These are phyloP conservation scores for Prunus kanzakura DNA, from an alignment of 306 rosid species.

Conservation along the genomic window DNA sequence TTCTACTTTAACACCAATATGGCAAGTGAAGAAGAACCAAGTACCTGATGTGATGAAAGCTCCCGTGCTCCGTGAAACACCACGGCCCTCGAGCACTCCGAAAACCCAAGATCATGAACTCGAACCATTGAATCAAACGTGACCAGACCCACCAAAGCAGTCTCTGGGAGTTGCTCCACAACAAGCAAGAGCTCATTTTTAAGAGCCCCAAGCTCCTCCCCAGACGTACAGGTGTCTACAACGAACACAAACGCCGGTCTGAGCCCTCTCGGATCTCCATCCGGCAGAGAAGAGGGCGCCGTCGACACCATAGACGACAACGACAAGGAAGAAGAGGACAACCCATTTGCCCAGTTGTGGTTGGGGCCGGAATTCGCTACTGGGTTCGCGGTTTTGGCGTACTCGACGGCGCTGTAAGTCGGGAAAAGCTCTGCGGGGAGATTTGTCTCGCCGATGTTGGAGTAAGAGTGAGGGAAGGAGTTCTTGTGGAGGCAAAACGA, in stretches of 20 bases:
- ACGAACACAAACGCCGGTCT: slow-evolving; percentile 64
- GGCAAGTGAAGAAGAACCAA: background rate
- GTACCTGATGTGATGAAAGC: slow-evolving; percentile 63
- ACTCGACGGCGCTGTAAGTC: slow-evolving; percentile 4
- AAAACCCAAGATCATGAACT: slow-evolving; percentile 58
- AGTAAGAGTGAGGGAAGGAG: slow-evolving; percentile 62
- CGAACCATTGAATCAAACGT: slow-evolving; percentile 82
- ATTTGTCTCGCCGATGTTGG: slow-evolving; percentile 66
- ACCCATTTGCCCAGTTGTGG: background rate
- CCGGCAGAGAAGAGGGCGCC: background rate
- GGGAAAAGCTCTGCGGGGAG: slow-evolving; percentile 6
- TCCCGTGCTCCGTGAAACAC: slow-evolving; percentile 61
- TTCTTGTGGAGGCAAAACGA: slow-evolving; percentile 67
- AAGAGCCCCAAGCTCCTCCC: slow-evolving; percentile 60
- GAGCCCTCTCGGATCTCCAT: slow-evolving; percentile 33
- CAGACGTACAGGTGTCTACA: slow-evolving; percentile 47
- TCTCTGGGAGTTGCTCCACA: slow-evolving; percentile 63
- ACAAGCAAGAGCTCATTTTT: slow-evolving; percentile 59
- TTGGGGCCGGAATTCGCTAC: background rate
- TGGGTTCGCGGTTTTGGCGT: background rate
- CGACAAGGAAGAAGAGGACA: slow-evolving; percentile 1
- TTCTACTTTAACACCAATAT: background rate
- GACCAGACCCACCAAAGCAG: slow-evolving; percentile 53
- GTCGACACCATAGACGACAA: background rate
- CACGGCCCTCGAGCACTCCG: slow-evolving; percentile 57